Conservation (phyloP, 2,329 filamentous ascomycete genomes). For the Chaetomium globosum region DNA sequence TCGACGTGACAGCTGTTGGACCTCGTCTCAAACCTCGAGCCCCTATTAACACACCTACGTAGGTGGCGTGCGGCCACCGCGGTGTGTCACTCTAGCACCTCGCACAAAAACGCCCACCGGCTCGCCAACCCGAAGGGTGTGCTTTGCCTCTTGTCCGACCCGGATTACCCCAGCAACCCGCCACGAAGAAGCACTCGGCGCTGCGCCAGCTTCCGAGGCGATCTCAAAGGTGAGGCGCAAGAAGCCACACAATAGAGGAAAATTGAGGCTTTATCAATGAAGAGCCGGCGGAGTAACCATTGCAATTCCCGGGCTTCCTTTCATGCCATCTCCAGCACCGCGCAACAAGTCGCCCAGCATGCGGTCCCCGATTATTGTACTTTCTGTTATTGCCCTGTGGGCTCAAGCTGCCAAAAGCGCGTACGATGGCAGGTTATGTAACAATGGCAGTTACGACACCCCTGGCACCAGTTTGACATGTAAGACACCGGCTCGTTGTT, state of each 20-base stretch:
- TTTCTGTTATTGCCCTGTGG: conserved; percentile 28
- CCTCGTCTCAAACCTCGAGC: background rate
- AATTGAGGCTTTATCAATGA: conserved; percentile 16
- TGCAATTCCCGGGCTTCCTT: conserved; percentile 1
- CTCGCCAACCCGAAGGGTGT: background rate
- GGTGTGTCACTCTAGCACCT: conserved; percentile 11
- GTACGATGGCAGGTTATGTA: conserved; percentile 40
- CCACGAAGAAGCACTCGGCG: conserved; percentile 9
- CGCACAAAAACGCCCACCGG: conserved; percentile 7
- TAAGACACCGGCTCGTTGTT: conserved; percentile 28
- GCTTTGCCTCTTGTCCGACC: conserved; percentile 15
- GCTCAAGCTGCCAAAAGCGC: conserved; percentile 23
- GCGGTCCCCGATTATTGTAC: conserved; percentile 13
- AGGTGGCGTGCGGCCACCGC: conserved; percentile 11
- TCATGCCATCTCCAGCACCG: conserved; percentile 1
- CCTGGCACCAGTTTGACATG: conserved; percentile 35
- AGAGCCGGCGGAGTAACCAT: conserved; percentile 7
- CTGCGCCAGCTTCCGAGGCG: background rate
- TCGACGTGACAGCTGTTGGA: background rate
- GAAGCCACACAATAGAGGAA: background rate
- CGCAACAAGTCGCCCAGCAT: conserved; percentile 17
- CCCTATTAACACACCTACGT: conserved; percentile 9
- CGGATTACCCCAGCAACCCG: conserved; percentile 17
- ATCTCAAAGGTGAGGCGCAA: conserved; percentile 6
- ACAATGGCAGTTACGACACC: conserved; percentile 38